Evolutionary conservation across 495 filamentous ascomycete genomes (phyloP).

Genomic region (Aspergillus baeticus): DNA sequence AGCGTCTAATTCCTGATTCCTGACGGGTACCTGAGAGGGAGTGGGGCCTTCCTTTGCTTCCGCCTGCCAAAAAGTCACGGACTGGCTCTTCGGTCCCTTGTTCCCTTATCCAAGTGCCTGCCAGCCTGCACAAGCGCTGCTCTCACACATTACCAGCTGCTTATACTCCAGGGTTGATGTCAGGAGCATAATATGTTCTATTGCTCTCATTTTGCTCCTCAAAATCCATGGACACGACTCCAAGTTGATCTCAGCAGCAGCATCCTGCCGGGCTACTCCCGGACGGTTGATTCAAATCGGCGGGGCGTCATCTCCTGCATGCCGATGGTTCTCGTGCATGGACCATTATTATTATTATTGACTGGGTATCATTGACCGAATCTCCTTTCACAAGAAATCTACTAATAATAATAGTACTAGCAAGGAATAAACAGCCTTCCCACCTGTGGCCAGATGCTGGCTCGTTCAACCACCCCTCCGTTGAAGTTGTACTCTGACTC

Average conservation of each 20-base stretch:
- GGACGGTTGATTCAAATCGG: constrained; percentile 31
- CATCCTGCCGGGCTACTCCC: constrained; percentile 20
- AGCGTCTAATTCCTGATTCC: background rate
- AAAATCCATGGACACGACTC: background rate
- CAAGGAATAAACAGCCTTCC: constrained; percentile 10
- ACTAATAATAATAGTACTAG: constrained; percentile 14
- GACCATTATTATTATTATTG: constrained; percentile 17
- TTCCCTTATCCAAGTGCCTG: background rate
- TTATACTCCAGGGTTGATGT: no score
- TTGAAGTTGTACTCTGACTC: background rate
- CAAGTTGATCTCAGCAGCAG: constrained; percentile 7
- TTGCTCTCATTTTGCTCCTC: background rate
- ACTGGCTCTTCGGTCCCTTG: constrained; percentile 7
- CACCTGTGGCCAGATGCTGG: constrained; percentile 15
- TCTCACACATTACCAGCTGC: no score
- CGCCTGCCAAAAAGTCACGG: constrained; percentile 16
- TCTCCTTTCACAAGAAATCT: constrained; percentile 7
- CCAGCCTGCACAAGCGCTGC: background rate
- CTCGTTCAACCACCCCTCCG: constrained; percentile 3
- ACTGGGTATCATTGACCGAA: constrained; percentile 15
- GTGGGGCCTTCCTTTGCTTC: constrained; percentile 21
- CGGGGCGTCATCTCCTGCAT: constrained; percentile 27
- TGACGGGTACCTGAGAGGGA: constrained; percentile 24
- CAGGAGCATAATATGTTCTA: no score
- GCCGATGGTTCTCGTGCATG: constrained; percentile 27